A percentile compares a stretch with the other conserved stretches of the same genome.
phyloP scores from a whole-genome alignment of 2,329 filamentous ascomycete species.

The Xylaria polymorpha region DNA sequence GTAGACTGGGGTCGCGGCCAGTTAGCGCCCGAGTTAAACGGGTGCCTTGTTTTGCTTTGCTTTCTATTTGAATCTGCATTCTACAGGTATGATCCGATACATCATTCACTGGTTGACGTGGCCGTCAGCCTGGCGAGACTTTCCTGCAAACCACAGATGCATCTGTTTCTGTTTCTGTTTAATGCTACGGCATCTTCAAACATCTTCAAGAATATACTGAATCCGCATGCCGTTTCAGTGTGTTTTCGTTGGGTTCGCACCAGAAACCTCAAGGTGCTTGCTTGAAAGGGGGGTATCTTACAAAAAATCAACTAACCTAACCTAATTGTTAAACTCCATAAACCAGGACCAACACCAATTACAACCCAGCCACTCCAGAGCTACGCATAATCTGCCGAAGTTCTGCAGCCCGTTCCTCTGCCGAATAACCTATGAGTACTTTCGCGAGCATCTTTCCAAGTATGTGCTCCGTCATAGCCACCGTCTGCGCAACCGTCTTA shows the following conservation, averaged over 20 bases:
- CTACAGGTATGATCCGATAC: background rate
- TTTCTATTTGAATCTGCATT: slow-evolving; percentile 9
- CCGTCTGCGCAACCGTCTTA: slow-evolving; percentile 43
- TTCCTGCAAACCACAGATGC: slow-evolving; percentile 2
- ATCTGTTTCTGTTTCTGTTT: slow-evolving; percentile 11
- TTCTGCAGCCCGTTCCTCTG: slow-evolving; percentile 31
- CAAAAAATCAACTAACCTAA: slow-evolving; percentile 6
- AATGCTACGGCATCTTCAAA: slow-evolving; percentile 18
- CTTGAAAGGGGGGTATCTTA: slow-evolving; percentile 24
- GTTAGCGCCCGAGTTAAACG: slow-evolving; percentile 12
- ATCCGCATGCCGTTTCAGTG: background rate
- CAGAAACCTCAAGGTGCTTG: background rate
- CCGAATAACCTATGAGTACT: slow-evolving; percentile 36
- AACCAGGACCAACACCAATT: slow-evolving; percentile 9
- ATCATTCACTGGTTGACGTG: slow-evolving; percentile 22
- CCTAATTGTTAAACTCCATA: slow-evolving; percentile 6
- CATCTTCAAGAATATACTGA: slow-evolving; percentile 5
- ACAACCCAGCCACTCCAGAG: slow-evolving; percentile 14
- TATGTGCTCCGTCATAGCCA: slow-evolving; percentile 44
- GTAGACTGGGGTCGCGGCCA: background rate
- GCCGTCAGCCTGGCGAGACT: background rate
- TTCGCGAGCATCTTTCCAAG: slow-evolving; percentile 43
- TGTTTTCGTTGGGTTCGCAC: background rate
- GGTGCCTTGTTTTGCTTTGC: background rate
- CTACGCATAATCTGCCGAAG: slow-evolving; percentile 32